These are phyloP conservation scores for Alliaria petiolata DNA, from an alignment of 345 rosid species.

Conservation along the genomic window DNA sequence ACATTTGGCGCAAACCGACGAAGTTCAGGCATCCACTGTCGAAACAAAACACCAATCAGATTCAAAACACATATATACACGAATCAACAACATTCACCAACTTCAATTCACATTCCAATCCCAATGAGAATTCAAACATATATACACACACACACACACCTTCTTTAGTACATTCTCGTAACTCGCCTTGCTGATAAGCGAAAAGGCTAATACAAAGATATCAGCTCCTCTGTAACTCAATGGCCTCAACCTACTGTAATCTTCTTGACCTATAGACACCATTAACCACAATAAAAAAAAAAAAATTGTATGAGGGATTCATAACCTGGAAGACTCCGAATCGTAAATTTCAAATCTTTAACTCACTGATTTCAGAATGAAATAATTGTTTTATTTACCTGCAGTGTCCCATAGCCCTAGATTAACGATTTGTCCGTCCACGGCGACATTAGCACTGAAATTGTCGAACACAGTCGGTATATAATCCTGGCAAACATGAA, in stretches of 20 bases:
- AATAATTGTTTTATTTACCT: constrained; percentile 42
- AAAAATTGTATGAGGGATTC: background rate
- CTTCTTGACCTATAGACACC: constrained; percentile 79
- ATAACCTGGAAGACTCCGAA: background rate
- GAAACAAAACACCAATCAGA: constrained; percentile 13
- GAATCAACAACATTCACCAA: background rate
- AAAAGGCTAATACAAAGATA: constrained; percentile 87
- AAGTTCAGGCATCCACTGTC: constrained; percentile 99
- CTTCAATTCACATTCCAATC: background rate
- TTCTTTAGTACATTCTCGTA: constrained; percentile 96
- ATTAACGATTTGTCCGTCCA: constrained; percentile 88
- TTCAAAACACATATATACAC: background rate
- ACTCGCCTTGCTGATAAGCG: constrained; percentile 89
- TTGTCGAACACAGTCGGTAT: constrained; percentile 97
- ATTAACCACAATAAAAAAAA: background rate
- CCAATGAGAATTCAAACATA: background rate
- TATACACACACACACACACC: constrained; percentile 49
- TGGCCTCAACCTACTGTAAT: constrained; percentile 96
- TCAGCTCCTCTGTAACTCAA: constrained; percentile 98
- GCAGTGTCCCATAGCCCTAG: constrained; percentile 99
- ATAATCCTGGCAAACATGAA: constrained; percentile 60
- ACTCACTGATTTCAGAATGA: background rate
- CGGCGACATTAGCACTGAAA: constrained; percentile 96
- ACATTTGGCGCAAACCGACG: constrained; percentile 92
- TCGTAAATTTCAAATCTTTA: background rate